Percentiles rank a stretch among this genome's conserved stretches.
These are phyloP conservation scores for Plectosphaerella cucumerina DNA, from an alignment of 2,329 filamentous ascomycete species.

Conservation along the genomic window DNA sequence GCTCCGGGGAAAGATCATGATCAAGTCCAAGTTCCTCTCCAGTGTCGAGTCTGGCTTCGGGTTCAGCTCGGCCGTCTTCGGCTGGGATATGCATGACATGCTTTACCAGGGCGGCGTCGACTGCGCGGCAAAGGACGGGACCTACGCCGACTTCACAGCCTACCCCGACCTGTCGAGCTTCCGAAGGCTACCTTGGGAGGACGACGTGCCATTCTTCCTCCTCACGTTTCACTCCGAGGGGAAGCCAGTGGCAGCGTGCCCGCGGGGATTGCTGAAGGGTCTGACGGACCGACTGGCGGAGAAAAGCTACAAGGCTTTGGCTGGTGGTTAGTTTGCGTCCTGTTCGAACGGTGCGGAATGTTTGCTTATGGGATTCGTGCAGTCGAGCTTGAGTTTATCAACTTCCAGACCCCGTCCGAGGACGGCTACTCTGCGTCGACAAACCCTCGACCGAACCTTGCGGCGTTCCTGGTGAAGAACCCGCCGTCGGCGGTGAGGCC, in stretches of 20 bases:
- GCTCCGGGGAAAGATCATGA: constrained; percentile 74
- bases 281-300: constrained; percentile 56
- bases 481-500: constrained; percentile 59
- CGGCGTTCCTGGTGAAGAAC: constrained; percentile 62
- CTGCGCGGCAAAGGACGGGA: constrained; percentile 76
- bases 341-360: background rate
- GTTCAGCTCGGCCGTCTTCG: constrained; percentile 80
- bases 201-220: constrained; percentile 71
- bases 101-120: constrained; percentile 72
- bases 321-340: constrained; percentile 57
- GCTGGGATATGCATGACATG: constrained; percentile 85
- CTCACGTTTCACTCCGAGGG: constrained; percentile 71
- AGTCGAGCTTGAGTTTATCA: constrained; percentile 75
- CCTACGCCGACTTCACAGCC: constrained; percentile 72
- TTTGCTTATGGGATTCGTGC: background rate
- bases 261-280: constrained; percentile 61
- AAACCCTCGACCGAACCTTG: constrained; percentile 51
- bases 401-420: constrained; percentile 27
- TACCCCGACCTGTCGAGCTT: constrained; percentile 67
- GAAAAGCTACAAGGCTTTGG: constrained; percentile 66
- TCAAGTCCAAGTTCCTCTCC: constrained; percentile 78
- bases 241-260: constrained; percentile 65
- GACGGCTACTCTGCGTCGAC: constrained; percentile 23
- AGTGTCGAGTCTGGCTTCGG: constrained; percentile 72
- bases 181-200: constrained; percentile 75